Percentiles rank a stretch among this genome's conserved stretches.
These are phyloP conservation scores for Fusarium ambrosium DNA, from an alignment of 2,329 filamentous ascomycete species.

Conservation along the genomic window DNA sequence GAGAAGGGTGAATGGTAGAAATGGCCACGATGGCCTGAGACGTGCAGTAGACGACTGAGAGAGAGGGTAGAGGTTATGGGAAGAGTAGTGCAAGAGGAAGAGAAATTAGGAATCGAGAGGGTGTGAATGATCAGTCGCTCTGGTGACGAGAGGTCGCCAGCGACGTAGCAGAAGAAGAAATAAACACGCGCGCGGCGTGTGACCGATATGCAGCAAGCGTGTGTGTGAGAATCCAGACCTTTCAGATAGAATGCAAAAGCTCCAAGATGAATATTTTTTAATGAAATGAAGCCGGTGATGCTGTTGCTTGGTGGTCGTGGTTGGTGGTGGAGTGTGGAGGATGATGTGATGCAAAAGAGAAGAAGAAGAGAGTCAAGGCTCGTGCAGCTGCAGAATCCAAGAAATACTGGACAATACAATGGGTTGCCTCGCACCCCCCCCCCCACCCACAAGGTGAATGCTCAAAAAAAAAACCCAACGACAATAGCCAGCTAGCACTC, in stretches of 20 bases:
- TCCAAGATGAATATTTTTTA: neutral
- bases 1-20: neutral
- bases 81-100: neutral
- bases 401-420: neutral
- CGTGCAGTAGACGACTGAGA: neutral
- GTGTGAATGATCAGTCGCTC: neutral
- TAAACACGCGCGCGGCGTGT: neutral
- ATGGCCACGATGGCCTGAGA: neutral
- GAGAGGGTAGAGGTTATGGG: neutral
- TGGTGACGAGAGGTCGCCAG: neutral
- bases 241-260: neutral
- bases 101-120: neutral
- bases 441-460: neutral
- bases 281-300: neutral
- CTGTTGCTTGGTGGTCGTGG: neutral
- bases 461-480: neutral
- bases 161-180: neutral
- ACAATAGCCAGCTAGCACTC: neutral
- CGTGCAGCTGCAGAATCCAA: neutral
- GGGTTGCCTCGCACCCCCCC: neutral
- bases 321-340: neutral
- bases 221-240: neutral
- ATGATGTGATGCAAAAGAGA: neutral
- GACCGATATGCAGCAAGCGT: neutral
- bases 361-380: neutral